Percentiles rank a stretch among this genome's conserved stretches.
Evolutionary conservation across 768 basidiomycete genomes (phyloP).

Genomic region (Lyophyllum semitale): DNA sequence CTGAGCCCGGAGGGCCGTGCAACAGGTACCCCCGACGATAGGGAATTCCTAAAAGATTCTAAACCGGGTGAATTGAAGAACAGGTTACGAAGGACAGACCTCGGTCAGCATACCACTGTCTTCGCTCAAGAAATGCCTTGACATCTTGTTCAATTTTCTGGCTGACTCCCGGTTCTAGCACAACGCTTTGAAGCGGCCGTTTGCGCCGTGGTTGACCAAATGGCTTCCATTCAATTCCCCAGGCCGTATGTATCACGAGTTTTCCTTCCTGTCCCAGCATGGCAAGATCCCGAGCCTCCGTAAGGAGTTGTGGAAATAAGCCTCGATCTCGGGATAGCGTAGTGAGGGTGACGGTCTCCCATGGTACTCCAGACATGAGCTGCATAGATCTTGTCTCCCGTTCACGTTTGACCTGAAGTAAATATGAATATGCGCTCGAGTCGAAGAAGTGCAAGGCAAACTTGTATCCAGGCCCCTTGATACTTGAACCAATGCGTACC

Average conservation of each 20-base stretch:
- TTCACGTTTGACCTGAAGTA: slow-evolving; percentile 83
- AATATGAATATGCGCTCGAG: slow-evolving; percentile 9
- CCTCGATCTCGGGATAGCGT: slow-evolving; percentile 84
- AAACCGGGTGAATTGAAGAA: slow-evolving; percentile 5
- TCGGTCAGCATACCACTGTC: slow-evolving; percentile 95
- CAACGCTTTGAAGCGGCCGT: slow-evolving; percentile 85
- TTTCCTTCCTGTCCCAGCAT: slow-evolving; percentile 88
- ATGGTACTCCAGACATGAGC: slow-evolving; percentile 88
- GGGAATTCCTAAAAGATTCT: slow-evolving; percentile 73
- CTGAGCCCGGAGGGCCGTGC: slow-evolving; percentile 95
- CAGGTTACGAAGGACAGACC: slow-evolving; percentile 47
- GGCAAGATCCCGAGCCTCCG: slow-evolving; percentile 89
- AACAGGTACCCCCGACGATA: slow-evolving; percentile 95
- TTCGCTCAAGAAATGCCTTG: slow-evolving; percentile 76
- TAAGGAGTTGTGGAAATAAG: slow-evolving; percentile 78
- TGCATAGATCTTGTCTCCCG: slow-evolving; percentile 92
- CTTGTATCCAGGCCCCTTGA: slow-evolving; percentile 94
- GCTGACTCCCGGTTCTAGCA: slow-evolving; percentile 80
- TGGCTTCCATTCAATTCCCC: slow-evolving; percentile 95
- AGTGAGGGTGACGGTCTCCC: slow-evolving; percentile 96
- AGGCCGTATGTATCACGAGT: slow-evolving; percentile 93
- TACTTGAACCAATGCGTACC: slow-evolving; percentile 94
- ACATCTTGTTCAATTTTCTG: slow-evolving; percentile 84
- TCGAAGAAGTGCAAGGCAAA: slow-evolving; percentile 27
- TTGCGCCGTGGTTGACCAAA: slow-evolving; percentile 92